A percentile compares a stretch with the other conserved stretches of the same genome.
Evolutionary conservation across 2,329 filamentous ascomycete genomes (phyloP).

Genomic region (Cadophora malorum): DNA sequence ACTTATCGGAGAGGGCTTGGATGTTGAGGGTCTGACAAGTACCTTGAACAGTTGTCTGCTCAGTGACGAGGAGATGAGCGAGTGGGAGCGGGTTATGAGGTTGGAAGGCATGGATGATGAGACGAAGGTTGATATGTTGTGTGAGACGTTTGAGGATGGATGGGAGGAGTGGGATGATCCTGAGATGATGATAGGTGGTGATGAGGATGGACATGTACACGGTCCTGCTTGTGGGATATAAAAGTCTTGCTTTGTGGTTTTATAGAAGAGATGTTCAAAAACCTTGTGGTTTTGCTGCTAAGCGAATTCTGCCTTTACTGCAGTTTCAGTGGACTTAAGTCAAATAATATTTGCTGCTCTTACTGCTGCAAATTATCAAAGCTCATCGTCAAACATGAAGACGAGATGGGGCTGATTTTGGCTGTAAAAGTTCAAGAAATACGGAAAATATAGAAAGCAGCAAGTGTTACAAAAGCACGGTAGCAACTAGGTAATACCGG

Average conservation of each 20-base stretch:
- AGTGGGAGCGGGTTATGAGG: slow-evolving; percentile 18
- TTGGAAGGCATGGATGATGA: slow-evolving; percentile 6
- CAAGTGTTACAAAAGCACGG: no score
- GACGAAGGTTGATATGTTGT: neutral
- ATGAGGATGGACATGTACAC: slow-evolving; percentile 7
- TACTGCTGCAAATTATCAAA: no score
- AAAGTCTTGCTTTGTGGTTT: neutral
- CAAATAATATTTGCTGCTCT: no score
- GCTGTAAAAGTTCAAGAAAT: no score
- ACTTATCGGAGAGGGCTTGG: slow-evolving; percentile 9
- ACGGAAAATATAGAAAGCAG: no score
- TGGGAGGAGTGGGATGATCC: slow-evolving; percentile 15
- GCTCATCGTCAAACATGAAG: no score
- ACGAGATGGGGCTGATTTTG: no score
- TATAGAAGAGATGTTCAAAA: neutral
- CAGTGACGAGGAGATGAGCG: slow-evolving; percentile 15
- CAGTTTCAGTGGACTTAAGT: no score
- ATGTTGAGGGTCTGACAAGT: slow-evolving; percentile 1
- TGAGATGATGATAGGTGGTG: neutral
- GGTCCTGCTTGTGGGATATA: slow-evolving; percentile 6
- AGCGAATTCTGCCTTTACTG: neutral
- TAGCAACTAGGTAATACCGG: no score
- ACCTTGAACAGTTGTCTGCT: slow-evolving; percentile 18
- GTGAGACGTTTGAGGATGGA: slow-evolving; percentile 14
- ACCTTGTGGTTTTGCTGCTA: neutral